These are phyloP conservation scores for Aureoboletus auriporus DNA, from an alignment of 768 basidiomycete species.

Conservation along the genomic window DNA sequence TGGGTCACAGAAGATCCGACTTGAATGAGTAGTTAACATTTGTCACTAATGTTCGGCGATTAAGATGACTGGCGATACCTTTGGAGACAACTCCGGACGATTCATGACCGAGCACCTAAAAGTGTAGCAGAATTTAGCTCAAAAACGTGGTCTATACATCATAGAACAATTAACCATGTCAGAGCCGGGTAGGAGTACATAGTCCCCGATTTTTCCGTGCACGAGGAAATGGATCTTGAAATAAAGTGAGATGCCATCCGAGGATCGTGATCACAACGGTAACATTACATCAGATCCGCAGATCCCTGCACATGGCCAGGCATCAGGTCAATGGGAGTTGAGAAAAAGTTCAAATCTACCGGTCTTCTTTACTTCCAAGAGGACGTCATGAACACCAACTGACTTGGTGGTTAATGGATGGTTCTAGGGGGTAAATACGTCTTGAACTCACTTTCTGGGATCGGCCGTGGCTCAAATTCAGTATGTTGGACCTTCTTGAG, in stretches of 20 bases:
- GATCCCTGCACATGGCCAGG: conserved; percentile 52
- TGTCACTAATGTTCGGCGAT: background rate
- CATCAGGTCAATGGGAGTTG: conserved; percentile 9
- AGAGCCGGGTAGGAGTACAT: conserved; percentile 56
- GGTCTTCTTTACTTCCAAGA: conserved; percentile 90
- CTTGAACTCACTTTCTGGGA: conserved; percentile 57
- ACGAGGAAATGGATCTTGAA: conserved; percentile 70
- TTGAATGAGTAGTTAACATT: conserved; percentile 21
- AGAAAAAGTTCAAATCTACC: conserved; percentile 41
- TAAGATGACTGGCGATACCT: conserved; percentile 34
- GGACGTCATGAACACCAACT: conserved; percentile 75
- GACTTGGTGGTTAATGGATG: conserved; percentile 6
- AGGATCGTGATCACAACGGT: background rate
- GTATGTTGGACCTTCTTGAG: conserved; percentile 64
- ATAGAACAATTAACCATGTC: conserved; percentile 58
- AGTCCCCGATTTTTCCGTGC: conserved; percentile 79
- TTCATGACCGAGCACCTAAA: conserved; percentile 92
- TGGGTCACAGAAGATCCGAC: conserved; percentile 76
- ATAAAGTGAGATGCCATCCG: conserved; percentile 5
- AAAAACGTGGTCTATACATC: background rate
- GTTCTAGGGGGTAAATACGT: background rate
- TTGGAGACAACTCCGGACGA: conserved; percentile 75
- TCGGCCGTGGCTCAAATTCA: conserved; percentile 67
- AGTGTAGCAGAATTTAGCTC: background rate
- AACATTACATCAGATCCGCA: conserved; percentile 80